Conservation (phyloP, 2,329 filamentous ascomycete species). For the Proliferodiscus dingleyae region DNA sequence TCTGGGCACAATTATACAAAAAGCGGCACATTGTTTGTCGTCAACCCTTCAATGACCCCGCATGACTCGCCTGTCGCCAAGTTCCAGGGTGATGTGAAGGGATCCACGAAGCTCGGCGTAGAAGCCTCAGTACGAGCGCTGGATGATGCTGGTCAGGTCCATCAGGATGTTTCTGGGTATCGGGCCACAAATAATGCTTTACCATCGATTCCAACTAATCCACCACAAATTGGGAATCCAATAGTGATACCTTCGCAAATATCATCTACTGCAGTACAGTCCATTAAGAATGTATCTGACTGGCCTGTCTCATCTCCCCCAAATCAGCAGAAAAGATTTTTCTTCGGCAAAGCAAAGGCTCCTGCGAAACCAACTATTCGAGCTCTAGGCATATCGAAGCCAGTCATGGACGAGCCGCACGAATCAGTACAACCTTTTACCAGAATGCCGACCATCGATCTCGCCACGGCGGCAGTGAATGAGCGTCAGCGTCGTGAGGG, state of each 20-base stretch:
- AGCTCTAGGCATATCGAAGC: slow-evolving; percentile 29
- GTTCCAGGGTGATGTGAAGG: slow-evolving; percentile 16
- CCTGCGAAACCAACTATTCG: slow-evolving; percentile 22
- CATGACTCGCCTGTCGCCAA: slow-evolving; percentile 19
- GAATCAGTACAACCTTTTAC: slow-evolving; percentile 21
- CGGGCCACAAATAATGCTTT: slow-evolving; percentile 27
- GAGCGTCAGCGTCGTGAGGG: slow-evolving; percentile 28
- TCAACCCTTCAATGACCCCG: slow-evolving; percentile 28
- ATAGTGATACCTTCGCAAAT: slow-evolving; percentile 18
- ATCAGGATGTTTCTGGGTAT: slow-evolving; percentile 22
- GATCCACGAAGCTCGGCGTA: slow-evolving; percentile 22
- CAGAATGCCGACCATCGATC: slow-evolving; percentile 30
- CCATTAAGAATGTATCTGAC: slow-evolving; percentile 1
- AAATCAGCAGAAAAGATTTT: slow-evolving; percentile 21
- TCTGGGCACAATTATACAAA: slow-evolving; percentile 20
- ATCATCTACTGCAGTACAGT: slow-evolving; percentile 4
- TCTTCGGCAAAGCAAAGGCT: slow-evolving; percentile 23
- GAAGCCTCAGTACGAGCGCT: slow-evolving; percentile 13
- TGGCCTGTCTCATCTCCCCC: slow-evolving; percentile 4
- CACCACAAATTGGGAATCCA: slow-evolving; percentile 8
- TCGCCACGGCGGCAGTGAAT: slow-evolving; percentile 27
- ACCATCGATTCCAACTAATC: slow-evolving; percentile 15
- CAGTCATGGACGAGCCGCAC: slow-evolving; percentile 17
- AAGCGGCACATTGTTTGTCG: slow-evolving; percentile 27
- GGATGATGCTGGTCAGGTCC: slow-evolving; percentile 2